Evolutionary conservation across 495 filamentous ascomycete genomes (phyloP).

Genomic region (Lichina pygmaea): DNA sequence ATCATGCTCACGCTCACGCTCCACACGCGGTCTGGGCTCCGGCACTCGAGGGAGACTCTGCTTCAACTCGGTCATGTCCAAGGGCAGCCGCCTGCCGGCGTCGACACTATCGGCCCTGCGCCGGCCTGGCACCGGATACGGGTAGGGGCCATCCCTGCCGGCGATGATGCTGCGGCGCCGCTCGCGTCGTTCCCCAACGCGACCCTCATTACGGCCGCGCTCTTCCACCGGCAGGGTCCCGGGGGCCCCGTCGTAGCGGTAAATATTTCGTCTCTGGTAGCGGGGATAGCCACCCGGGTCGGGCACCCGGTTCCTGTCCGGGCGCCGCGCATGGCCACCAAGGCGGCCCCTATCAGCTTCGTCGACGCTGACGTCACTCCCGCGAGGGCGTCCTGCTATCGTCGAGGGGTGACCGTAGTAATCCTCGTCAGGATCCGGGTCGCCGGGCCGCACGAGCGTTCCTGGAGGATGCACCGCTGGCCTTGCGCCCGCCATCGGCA

Average conservation of each 20-base stretch:
- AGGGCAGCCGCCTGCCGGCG: conserved; percentile 24
- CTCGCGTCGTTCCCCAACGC: too few relatives aligned
- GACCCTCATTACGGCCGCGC: not conserved
- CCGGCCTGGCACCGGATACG: too few relatives aligned
- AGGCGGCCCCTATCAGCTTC: not conserved
- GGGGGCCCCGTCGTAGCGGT: not conserved
- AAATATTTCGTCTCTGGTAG: not conserved
- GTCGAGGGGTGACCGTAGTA: not conserved
- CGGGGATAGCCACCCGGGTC: not conserved
- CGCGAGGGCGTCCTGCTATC: not conserved
- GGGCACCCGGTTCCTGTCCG: not conserved
- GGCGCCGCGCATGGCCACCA: not conserved
- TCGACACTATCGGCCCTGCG: conserved; percentile 11
- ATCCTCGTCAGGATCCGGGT: not conserved
- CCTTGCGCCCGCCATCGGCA: not conserved
- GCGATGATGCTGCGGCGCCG: too few relatives aligned
- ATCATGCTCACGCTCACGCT: too few relatives aligned
- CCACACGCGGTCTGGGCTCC: not conserved
- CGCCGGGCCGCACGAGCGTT: not conserved
- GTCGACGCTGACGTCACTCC: not conserved
- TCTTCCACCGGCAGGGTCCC: not conserved
- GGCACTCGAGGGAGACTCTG: conserved; percentile 18
- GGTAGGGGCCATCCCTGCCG: too few relatives aligned
- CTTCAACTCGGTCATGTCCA: conserved; percentile 33
- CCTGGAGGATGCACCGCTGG: not conserved